Evolutionary conservation across 1,284 basidiomycete species (phyloP).

Genomic region (Fomitiporia mediterranea): DNA sequence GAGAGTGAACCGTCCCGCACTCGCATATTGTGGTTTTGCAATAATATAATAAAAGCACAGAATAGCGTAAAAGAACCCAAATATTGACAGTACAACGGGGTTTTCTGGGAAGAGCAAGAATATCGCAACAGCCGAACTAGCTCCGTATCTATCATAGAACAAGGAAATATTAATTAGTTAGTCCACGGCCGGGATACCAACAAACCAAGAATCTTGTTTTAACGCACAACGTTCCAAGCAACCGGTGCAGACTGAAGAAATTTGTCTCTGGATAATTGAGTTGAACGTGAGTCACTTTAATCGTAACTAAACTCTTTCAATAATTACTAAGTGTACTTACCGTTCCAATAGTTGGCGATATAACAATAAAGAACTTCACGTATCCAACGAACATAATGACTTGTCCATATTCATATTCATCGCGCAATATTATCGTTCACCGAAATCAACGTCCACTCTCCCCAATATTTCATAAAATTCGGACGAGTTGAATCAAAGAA

Average conservation of each 20-base stretch:
- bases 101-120: slow-evolving; percentile 78
- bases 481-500: slow-evolving; percentile 79
- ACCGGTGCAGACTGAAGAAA: slow-evolving; percentile 70
- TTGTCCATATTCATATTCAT: slow-evolving; percentile 45
- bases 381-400: slow-evolving; percentile 42
- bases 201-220: not conserved
- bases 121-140: slow-evolving; percentile 65
- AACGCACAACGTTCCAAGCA: slow-evolving; percentile 77
- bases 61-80: slow-evolving; percentile 87
- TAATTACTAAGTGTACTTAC: too few species aligned
- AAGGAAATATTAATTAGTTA: not conserved
- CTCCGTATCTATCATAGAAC: slow-evolving; percentile 59
- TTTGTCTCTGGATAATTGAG: slow-evolving; percentile 60
- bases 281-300: not conserved
- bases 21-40: slow-evolving; percentile 72
- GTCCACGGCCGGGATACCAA: not conserved
- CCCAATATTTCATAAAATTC: slow-evolving; percentile 76
- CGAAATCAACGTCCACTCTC: slow-evolving; percentile 94
- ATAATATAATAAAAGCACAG: slow-evolving; percentile 94
- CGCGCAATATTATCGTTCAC: slow-evolving; percentile 38
- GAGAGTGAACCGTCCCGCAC: slow-evolving; percentile 81
- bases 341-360: slow-evolving; percentile 84
- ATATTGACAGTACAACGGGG: slow-evolving; percentile 67
- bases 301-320: too few species aligned
- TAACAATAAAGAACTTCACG: slow-evolving; percentile 89